Conservation (phyloP, 139 green algal species). For the Chlamydomonas asymmetrica region DNA sequence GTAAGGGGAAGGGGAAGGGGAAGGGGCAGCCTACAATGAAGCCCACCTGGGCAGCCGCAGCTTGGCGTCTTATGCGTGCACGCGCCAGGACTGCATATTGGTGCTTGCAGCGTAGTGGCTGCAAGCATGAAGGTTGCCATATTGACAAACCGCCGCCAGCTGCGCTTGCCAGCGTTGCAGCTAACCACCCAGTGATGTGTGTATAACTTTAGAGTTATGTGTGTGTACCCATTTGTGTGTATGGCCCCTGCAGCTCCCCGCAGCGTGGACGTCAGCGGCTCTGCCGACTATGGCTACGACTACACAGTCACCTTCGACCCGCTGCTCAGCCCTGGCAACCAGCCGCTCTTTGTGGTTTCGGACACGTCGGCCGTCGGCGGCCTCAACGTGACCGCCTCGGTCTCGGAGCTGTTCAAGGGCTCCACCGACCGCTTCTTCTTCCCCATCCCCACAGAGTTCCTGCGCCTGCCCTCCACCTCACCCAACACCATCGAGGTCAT, state of each 20-base stretch:
- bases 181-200: no score
- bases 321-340: conserved; percentile 18
- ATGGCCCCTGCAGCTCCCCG: not conserved
- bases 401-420: not conserved
- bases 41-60: no score
- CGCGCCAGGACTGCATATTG: no score
- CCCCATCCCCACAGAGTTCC: conserved; percentile 36
- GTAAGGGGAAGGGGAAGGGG: no score
- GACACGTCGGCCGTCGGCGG: not conserved
- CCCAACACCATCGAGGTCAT: conserved; percentile 1
- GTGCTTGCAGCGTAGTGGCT: no score
- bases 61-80: no score
- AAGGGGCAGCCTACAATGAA: no score
- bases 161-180: no score
- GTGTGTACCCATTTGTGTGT: no score
- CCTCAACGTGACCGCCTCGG: not conserved
- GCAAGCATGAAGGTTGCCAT: no score
- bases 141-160: no score
- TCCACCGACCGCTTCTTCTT: conserved; percentile 21
- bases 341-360: conserved; percentile 14
- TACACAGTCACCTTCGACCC: conserved; percentile 28
- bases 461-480: conserved; percentile 10
- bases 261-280: not conserved
- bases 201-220: no score
- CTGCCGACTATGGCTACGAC: not conserved